Conservation (phyloP, 805 yeast genomes). For the Candida tallmaniae region DNA sequence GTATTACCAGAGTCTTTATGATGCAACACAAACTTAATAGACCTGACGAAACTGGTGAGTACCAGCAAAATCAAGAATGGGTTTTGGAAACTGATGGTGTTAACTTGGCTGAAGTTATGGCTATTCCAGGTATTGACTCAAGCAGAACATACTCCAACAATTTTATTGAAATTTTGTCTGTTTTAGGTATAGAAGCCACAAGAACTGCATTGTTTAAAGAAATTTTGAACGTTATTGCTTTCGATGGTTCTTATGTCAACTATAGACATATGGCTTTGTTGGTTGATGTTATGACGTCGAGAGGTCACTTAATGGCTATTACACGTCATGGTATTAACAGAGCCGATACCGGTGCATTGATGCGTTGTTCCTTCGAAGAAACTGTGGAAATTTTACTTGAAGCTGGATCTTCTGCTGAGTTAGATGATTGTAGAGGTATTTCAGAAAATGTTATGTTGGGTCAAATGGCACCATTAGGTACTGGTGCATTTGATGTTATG, state of each 20-base stretch:
- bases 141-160: conserved; percentile 91
- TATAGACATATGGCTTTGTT: conserved; percentile 97
- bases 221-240: conserved; percentile 94
- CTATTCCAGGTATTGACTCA: conserved; percentile 92
- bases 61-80: conserved; percentile 89
- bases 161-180: conserved; percentile 91
- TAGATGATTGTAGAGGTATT: conserved; percentile 98
- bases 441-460: conserved; percentile 97
- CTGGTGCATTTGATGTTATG: conserved; percentile 95
- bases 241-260: conserved; percentile 99
- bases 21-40: conserved; percentile 73
- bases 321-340: conserved; percentile 99
- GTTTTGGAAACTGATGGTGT: conserved; percentile 99
- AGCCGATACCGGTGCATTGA: conserved; percentile 97
- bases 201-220: conserved; percentile 91
- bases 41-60: conserved; percentile 83
- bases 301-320: conserved; percentile 97
- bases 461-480: conserved; percentile 97
- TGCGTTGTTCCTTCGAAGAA: conserved; percentile 99
- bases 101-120: conserved; percentile 89
- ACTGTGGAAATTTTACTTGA: conserved; percentile 96
- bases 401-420: conserved; percentile 97
- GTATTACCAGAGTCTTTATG: conserved; percentile 86
- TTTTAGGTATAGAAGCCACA: conserved; percentile 97
- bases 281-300: conserved; percentile 97